Evolutionary conservation across 2,329 filamentous ascomycete species (phyloP).

Genomic region (Corniculantispora saksenae): DNA sequence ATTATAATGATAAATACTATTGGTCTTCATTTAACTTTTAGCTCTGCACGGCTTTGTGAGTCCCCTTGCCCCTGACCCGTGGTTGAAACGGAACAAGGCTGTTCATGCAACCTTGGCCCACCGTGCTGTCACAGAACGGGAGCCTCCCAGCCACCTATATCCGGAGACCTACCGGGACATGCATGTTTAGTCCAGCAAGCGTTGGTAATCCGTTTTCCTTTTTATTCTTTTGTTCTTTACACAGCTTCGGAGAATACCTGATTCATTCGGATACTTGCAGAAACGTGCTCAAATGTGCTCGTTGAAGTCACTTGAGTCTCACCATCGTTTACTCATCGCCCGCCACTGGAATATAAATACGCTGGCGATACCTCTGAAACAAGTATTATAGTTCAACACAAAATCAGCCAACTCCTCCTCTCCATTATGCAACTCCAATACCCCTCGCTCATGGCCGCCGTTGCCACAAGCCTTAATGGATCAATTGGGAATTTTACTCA

Average conservation of each 20-base stretch:
- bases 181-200: background rate
- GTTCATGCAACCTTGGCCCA: constrained; percentile 1
- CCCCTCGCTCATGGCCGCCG: background rate
- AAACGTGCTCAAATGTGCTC: background rate
- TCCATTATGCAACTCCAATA: background rate
- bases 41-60: background rate
- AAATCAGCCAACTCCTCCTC: background rate
- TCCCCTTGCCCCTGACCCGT: background rate
- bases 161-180: background rate
- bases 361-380: background rate
- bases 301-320: background rate
- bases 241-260: background rate
- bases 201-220: background rate
- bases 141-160: constrained; percentile 8
- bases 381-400: background rate
- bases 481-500: background rate
- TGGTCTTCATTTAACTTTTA: background rate
- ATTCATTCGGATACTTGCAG: background rate
- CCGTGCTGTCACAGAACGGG: background rate
- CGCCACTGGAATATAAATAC: background rate
- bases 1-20: no score
- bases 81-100: background rate
- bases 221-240: background rate
- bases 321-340: background rate
- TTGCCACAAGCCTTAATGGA: background rate